A percentile compares a stretch with the other conserved stretches of the same genome.
These are phyloP conservation scores for Vigna hirtella DNA, from an alignment of 306 rosid genomes.

Conservation along the genomic window DNA sequence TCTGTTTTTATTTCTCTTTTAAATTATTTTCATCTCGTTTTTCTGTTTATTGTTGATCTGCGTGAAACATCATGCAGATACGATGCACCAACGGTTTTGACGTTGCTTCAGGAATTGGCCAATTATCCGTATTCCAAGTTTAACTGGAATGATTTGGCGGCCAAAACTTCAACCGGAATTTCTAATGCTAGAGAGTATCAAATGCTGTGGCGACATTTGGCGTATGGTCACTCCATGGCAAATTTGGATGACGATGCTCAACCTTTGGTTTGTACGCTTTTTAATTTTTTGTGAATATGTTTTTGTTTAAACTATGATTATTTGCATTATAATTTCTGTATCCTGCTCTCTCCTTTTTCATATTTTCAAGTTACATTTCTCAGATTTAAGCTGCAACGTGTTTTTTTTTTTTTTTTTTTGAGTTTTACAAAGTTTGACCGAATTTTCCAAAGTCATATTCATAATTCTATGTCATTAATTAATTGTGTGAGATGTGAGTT, in stretches of 20 bases:
- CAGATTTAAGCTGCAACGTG: too few species aligned
- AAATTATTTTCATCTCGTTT: not conserved
- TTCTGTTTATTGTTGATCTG: not conserved
- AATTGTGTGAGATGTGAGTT: not conserved
- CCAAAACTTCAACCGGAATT: slow-evolving; percentile 74
- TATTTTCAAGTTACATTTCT: too few species aligned
- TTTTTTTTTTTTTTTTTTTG: too few species aligned
- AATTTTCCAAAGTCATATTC: too few species aligned
- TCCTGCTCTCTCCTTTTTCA: too few species aligned
- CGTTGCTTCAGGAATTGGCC: slow-evolving; percentile 73
- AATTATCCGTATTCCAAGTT: slow-evolving; percentile 51
- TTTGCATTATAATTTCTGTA: not conserved
- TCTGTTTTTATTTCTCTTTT: not conserved
- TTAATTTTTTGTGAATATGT: not conserved
- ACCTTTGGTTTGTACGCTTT: slow-evolving; percentile 44
- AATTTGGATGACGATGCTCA: slow-evolving; percentile 47
- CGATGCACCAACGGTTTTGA: slow-evolving; percentile 53
- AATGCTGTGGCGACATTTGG: slow-evolving; percentile 90
- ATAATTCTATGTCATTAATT: too few species aligned
- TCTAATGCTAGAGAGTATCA: slow-evolving; percentile 75
- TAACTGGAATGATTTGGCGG: slow-evolving; percentile 76
- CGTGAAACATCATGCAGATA: slow-evolving; percentile 48
- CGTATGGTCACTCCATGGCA: slow-evolving; percentile 52
- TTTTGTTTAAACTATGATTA: not conserved
- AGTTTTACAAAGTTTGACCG: too few species aligned